Conservation (phyloP, 2,329 filamentous ascomycete species). For the Cercospora sp. region DNA sequence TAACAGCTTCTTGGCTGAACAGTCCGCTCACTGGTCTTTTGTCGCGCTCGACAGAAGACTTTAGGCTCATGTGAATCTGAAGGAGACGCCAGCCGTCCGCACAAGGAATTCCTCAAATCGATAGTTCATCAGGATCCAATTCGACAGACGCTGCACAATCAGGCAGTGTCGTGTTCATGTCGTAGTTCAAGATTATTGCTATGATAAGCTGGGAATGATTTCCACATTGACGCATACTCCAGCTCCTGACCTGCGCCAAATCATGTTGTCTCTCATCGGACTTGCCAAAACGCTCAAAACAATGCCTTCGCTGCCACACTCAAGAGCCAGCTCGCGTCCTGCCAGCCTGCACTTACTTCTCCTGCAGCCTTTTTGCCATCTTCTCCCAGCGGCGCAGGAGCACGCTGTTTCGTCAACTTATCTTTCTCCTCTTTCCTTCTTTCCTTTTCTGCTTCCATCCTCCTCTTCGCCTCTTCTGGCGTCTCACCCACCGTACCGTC, state of each 20-base stretch:
- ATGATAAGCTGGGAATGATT: background rate
- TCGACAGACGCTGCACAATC: background rate
- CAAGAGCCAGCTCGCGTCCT: conserved; percentile 60
- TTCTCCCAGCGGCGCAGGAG: conserved; percentile 33
- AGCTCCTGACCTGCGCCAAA: background rate
- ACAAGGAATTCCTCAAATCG: background rate
- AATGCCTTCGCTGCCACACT: conserved; percentile 53
- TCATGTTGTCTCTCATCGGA: background rate
- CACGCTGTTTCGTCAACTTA: conserved; percentile 24
- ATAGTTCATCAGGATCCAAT: background rate
- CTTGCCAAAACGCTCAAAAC: conserved; percentile 23
- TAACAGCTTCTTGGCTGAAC: background rate
- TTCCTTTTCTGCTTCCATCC: conserved; percentile 40
- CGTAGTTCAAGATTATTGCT: background rate
- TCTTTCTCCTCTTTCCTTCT: conserved; percentile 39
- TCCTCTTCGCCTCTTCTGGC: conserved; percentile 33
- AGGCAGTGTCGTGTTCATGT: background rate
- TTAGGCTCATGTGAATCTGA: too few species aligned
- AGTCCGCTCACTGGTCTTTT: background rate
- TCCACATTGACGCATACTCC: background rate
- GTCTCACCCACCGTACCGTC: conserved; percentile 35
- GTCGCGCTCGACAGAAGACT: background rate
- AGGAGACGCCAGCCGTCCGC: background rate
- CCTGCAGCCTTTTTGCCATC: conserved; percentile 41
- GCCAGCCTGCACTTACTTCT: conserved; percentile 53